Conservation (phyloP, 148 eudicot species). For the Arbutus unedo region DNA sequence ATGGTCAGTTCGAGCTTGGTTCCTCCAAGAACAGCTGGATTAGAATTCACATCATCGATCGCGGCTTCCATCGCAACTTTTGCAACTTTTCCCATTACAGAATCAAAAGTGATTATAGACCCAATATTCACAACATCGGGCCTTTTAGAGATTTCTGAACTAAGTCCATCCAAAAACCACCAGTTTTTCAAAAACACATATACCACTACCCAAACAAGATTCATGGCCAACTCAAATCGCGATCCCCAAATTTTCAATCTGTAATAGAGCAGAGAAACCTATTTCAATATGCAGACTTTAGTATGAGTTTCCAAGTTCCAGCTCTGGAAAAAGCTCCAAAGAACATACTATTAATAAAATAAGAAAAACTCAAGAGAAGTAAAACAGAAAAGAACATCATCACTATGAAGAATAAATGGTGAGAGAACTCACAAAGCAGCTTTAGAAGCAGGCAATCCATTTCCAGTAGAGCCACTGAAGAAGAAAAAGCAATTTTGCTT, state of each 20-base stretch:
- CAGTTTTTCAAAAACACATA: not conserved
- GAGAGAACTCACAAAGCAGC: not conserved
- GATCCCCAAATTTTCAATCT: conserved; percentile 8
- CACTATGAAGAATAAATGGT: not conserved
- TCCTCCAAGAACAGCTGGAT: conserved; percentile 43
- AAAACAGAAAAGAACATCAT: not conserved
- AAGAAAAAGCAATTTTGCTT: too few relatives aligned
- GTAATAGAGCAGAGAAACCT: not conserved
- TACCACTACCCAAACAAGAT: conserved; percentile 6
- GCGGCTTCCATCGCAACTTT: conserved; percentile 65
- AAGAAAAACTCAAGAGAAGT: not conserved
- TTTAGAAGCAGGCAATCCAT: not conserved
- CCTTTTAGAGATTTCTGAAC: conserved; percentile 25
- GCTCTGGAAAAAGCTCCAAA: not conserved
- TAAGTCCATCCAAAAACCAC: conserved; percentile 13
- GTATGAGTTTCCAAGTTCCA: not conserved
- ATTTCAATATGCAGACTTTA: not conserved
- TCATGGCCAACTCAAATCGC: not conserved
- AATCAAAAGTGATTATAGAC: conserved; percentile 45
- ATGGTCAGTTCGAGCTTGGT: conserved; percentile 47
- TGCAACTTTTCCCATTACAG: conserved; percentile 57
- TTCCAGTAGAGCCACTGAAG: not conserved
- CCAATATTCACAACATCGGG: conserved; percentile 55
- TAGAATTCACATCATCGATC: conserved; percentile 55
- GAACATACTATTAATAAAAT: not conserved